A percentile compares a stretch with the other conserved stretches of the same genome.
phyloP scores from a whole-genome alignment of 2,329 filamentous ascomycete genomes.

The Trichophyton schoenleinii region DNA sequence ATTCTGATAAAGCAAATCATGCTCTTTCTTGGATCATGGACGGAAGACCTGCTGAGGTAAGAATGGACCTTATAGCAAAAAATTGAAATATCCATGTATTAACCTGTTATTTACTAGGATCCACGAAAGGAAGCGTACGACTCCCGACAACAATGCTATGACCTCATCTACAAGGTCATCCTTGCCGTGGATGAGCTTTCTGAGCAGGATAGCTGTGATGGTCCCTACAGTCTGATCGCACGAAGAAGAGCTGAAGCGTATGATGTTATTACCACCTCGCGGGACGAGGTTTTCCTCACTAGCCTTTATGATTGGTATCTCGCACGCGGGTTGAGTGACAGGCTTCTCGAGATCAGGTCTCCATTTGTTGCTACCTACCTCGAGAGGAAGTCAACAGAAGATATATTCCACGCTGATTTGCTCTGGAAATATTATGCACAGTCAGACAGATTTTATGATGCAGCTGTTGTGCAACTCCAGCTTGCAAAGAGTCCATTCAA shows the following conservation, averaged over 20 bases:
- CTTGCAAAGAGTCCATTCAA: conserved; percentile 73
- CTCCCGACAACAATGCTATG: conserved; percentile 66
- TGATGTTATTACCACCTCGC: conserved; percentile 71
- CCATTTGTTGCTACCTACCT: conserved; percentile 79
- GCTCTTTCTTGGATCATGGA: conserved; percentile 82
- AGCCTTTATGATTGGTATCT: conserved; percentile 99
- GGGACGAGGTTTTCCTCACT: conserved; percentile 89
- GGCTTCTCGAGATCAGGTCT: conserved; percentile 72
- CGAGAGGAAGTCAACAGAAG: conserved; percentile 57
- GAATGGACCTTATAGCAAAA: conserved; percentile 5
- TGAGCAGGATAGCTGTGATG: conserved; percentile 61
- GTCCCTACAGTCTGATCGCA: conserved; percentile 59
- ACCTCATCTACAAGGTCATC: conserved; percentile 74
- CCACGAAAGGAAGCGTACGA: conserved; percentile 55
- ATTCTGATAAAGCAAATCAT: conserved; percentile 75
- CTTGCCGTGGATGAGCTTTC: conserved; percentile 61
- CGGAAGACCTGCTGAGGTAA: conserved; percentile 50
- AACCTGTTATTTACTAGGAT: conserved; percentile 38
- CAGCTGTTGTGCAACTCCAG: conserved; percentile 71
- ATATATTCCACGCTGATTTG: conserved; percentile 71
- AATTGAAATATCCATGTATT: neutral
- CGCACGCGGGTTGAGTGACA: conserved; percentile 67
- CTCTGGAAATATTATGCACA: conserved; percentile 88
- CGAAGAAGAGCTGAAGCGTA: conserved; percentile 82
- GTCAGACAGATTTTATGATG: conserved; percentile 69